A percentile compares a stretch with the other conserved stretches of the same genome.
These are phyloP conservation scores for Ophiostoma fasciatum DNA, from an alignment of 2,329 filamentous ascomycete genomes.

Conservation along the genomic window DNA sequence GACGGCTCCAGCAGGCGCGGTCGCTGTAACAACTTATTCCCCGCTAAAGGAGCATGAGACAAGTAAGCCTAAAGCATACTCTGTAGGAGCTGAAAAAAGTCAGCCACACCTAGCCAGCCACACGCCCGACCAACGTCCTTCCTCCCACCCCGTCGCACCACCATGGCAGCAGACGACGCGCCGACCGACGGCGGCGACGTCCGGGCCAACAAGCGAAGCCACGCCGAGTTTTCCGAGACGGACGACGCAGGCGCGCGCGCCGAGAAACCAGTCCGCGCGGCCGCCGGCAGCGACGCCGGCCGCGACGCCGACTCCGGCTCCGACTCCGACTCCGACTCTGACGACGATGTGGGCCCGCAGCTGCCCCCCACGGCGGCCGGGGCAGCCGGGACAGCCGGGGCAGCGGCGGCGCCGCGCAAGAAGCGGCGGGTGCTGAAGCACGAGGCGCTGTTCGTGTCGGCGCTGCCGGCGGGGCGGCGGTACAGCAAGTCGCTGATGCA, in stretches of 20 bases:
- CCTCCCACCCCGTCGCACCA: neutral
- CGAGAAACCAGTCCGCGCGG: neutral
- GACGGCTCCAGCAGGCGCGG: too few species aligned
- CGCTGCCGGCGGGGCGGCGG: constrained; percentile 62
- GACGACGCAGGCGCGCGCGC: constrained; percentile 17
- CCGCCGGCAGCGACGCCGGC: constrained; percentile 2
- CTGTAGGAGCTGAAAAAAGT: too few species aligned
- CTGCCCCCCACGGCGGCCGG: constrained; percentile 63
- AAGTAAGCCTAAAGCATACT: too few species aligned
- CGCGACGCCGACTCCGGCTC: constrained; percentile 1
- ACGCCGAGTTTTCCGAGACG: constrained; percentile 36
- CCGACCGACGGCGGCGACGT: constrained; percentile 18
- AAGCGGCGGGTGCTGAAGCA: constrained; percentile 83
- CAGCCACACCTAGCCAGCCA: neutral
- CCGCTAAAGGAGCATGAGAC: too few species aligned
- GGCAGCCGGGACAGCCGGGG: constrained; percentile 36
- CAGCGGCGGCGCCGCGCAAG: constrained; percentile 63
- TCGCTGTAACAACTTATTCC: too few species aligned
- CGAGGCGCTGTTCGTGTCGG: constrained; percentile 88
- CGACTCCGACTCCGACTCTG: constrained; percentile 30
- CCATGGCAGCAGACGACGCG: constrained; percentile 9
- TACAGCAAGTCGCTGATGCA: constrained; percentile 98
- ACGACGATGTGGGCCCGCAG: constrained; percentile 87
- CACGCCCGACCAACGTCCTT: neutral
- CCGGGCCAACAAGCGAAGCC: constrained; percentile 37